Percentiles rank a stretch among this genome's conserved stretches.
Evolutionary conservation across 192 early-diverging fungal genomes (phyloP).

Genomic region (Backusella parvicylindrica): DNA sequence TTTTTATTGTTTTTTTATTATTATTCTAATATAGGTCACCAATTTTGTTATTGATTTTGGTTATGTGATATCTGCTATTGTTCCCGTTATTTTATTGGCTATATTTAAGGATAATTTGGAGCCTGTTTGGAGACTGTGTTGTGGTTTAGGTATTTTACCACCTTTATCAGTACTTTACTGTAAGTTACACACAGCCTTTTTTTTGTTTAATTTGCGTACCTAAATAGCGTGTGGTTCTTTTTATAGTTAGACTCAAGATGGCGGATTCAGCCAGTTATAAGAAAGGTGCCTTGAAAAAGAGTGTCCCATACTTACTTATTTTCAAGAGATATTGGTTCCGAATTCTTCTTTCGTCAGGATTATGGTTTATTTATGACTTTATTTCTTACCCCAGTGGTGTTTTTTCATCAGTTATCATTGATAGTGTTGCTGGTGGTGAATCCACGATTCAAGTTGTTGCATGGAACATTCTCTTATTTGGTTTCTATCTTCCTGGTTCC

Average conservation of each 20-base stretch:
- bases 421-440: conserved; percentile 17
- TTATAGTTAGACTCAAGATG: conserved; percentile 53
- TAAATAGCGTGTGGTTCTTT: not conserved
- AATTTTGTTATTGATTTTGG: conserved; percentile 52
- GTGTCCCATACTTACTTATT: conserved; percentile 51
- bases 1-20: not conserved
- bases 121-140: conserved; percentile 48
- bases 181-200: not conserved
- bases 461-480: conserved; percentile 51
- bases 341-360: conserved; percentile 40
- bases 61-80: conserved; percentile 44
- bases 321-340: conserved; percentile 52
- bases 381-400: conserved; percentile 38
- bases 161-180: conserved; percentile 50
- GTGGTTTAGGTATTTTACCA: conserved; percentile 49
- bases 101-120: conserved; percentile 44
- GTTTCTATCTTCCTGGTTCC: conserved; percentile 54
- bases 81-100: conserved; percentile 47
- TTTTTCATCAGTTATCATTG: conserved; percentile 43
- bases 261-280: conserved; percentile 45
- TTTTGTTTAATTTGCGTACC: not conserved
- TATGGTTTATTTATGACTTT: conserved; percentile 51
- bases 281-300: conserved; percentile 41
- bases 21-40: conserved; percentile 30
- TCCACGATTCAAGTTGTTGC: conserved; percentile 40